A percentile compares a stretch with the other conserved stretches of the same genome.
These are phyloP conservation scores for Hyaloscypha variabilis DNA, from an alignment of 495 filamentous ascomycete genomes.

Conservation along the genomic window DNA sequence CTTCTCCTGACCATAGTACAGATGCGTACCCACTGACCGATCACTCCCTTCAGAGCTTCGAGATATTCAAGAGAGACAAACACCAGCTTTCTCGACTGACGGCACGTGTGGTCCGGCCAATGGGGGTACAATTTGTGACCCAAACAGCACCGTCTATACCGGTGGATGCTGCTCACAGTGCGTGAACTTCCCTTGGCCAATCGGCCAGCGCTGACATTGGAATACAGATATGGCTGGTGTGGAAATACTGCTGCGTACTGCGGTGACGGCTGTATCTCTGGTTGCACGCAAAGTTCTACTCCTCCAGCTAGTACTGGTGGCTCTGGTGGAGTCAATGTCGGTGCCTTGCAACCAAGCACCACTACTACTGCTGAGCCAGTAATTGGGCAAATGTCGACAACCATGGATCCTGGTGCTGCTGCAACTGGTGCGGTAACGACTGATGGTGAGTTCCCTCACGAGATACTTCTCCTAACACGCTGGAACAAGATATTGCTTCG, in stretches of 20 bases:
- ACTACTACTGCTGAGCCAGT: conserved; percentile 41
- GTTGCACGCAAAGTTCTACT: conserved; percentile 27
- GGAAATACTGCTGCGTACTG: conserved; percentile 34
- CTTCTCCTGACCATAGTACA: conserved; percentile 17
- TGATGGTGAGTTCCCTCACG: conserved; percentile 35
- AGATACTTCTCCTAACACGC: background rate
- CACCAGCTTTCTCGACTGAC: conserved; percentile 36
- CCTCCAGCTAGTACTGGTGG: conserved; percentile 7
- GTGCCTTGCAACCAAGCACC: conserved; percentile 16
- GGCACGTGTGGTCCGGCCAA: conserved; percentile 49
- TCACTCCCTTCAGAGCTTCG: background rate
- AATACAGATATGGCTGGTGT: conserved; percentile 35
- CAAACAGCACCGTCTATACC: conserved; percentile 22
- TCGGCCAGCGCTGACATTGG: background rate
- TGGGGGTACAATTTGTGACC: conserved; percentile 48
- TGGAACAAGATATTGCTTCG: too few species aligned
- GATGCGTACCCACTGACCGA: conserved; percentile 18
- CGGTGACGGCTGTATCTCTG: conserved; percentile 35
- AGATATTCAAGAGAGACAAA: conserved; percentile 9
- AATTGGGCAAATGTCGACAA: conserved; percentile 32
- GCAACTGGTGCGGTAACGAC: conserved; percentile 38
- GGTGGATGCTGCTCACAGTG: conserved; percentile 35
- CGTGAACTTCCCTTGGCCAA: background rate
- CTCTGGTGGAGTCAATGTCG: background rate
- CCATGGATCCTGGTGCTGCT: conserved; percentile 25